A percentile compares a stretch with the other conserved stretches of the same genome.
phyloP scores from a whole-genome alignment of 1,284 basidiomycete genomes.

The Sporisorium scitamineum region DNA sequence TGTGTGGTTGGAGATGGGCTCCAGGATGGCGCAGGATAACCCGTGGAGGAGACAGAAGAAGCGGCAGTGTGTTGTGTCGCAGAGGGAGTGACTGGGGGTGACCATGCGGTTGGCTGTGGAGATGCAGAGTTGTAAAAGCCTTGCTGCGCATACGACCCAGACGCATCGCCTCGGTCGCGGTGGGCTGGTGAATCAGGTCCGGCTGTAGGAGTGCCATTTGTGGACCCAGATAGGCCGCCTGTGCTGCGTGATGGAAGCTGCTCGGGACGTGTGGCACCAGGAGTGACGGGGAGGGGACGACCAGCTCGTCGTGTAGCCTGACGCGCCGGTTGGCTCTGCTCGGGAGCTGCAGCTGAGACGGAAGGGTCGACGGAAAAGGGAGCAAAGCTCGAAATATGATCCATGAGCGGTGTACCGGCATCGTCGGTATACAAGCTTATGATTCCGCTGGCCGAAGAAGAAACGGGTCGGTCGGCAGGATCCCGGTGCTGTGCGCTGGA shows the following conservation, averaged over 20 bases:
- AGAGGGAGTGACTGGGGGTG: constrained; percentile 34
- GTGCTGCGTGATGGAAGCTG: constrained; percentile 13
- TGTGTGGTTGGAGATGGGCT: constrained; percentile 30
- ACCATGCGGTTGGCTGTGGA: constrained; percentile 30
- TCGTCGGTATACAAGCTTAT: constrained; percentile 55
- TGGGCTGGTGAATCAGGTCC: constrained; percentile 17
- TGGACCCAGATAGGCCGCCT: constrained; percentile 2
- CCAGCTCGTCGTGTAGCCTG: constrained; percentile 30
- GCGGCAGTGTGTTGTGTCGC: constrained; percentile 17
- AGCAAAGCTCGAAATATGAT: constrained; percentile 17
- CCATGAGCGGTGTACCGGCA: constrained; percentile 14
- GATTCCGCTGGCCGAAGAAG: constrained; percentile 52
- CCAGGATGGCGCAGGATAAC: constrained; percentile 34
- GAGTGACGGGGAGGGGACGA: constrained; percentile 39
- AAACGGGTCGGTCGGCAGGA: constrained; percentile 26
- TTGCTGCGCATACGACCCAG: constrained; percentile 19
- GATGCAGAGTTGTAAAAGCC: constrained; percentile 31
- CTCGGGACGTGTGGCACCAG: constrained; percentile 7
- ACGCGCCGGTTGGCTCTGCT: neutral
- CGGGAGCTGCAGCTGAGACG: constrained; percentile 4
- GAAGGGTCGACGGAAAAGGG: constrained; percentile 4
- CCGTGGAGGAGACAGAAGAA: constrained; percentile 19
- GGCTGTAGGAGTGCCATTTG: neutral
- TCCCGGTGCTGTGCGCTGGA: constrained; percentile 6
- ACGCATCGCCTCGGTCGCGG: constrained; percentile 3